A percentile compares a stretch with the other conserved stretches of the same genome.
Conservation (phyloP, 1,139 yeast genomes). For the Komagataea norvegica region DNA sequence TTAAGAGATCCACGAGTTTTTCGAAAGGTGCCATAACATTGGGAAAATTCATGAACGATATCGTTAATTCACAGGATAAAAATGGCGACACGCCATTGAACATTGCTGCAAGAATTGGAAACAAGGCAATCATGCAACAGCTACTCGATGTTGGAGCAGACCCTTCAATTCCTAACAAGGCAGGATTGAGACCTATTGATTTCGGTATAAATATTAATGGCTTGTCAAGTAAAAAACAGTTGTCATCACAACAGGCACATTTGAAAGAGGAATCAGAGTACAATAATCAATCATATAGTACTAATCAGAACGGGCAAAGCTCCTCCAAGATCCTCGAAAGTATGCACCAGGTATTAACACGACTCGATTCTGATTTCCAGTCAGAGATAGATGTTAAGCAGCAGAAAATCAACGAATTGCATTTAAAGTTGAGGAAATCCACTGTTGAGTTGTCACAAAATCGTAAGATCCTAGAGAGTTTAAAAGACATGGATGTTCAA, state of each 20-base stretch:
- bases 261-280: neutral
- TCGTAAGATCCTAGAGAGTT: constrained; percentile 39
- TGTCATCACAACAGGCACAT: neutral
- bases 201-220: constrained; percentile 48
- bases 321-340: constrained; percentile 34
- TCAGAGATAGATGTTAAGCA: constrained; percentile 45
- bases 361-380: constrained; percentile 44
- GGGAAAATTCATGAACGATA: constrained; percentile 56
- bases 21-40: constrained; percentile 44
- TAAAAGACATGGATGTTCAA: constrained; percentile 37
- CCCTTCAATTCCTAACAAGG: constrained; percentile 68
- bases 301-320: constrained; percentile 27
- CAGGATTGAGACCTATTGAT: constrained; percentile 82
- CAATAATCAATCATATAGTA: neutral
- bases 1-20: constrained; percentile 43
- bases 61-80: constrained; percentile 73
- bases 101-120: constrained; percentile 86
- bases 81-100: constrained; percentile 89
- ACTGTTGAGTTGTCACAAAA: constrained; percentile 42
- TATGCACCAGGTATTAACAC: constrained; percentile 37
- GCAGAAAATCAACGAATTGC: constrained; percentile 40
- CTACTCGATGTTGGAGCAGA: constrained; percentile 86
- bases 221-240: constrained; percentile 5
- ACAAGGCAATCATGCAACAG: constrained; percentile 73
- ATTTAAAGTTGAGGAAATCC: constrained; percentile 44